These are phyloP conservation scores for Colletotrichum cuscutae DNA, from an alignment of 2,329 filamentous ascomycete species.

Conservation along the genomic window DNA sequence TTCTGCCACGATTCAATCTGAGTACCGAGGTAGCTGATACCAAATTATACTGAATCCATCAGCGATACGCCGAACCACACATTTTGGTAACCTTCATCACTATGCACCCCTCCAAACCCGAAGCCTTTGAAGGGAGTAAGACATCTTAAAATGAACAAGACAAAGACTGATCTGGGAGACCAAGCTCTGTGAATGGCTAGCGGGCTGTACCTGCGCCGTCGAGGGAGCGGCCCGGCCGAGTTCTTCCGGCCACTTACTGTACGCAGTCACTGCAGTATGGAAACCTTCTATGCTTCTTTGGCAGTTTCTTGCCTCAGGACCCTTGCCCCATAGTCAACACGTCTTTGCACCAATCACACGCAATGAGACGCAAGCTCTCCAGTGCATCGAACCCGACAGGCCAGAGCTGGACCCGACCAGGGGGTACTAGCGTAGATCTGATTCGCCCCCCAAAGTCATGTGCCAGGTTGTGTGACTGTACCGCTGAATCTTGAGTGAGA, in stretches of 20 bases:
- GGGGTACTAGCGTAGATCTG: slow-evolving; percentile 8
- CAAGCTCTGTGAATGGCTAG: background rate
- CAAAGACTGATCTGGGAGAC: background rate
- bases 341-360: background rate
- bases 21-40: too few species aligned
- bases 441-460: slow-evolving; percentile 5
- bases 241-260: background rate
- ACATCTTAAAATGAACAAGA: background rate
- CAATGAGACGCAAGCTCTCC: background rate
- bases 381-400: background rate
- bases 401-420: background rate
- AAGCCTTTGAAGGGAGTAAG: background rate
- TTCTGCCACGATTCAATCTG: background rate
- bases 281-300: background rate
- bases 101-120: background rate
- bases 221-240: background rate
- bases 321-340: background rate
- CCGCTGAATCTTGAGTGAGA: background rate
- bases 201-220: background rate
- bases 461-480: background rate
- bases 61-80: background rate
- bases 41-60: background rate
- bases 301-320: background rate
- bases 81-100: background rate
- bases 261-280: too few species aligned